Evolutionary conservation across 2,329 filamentous ascomycete species (phyloP).

Genomic region (Fusarium newnesense): DNA sequence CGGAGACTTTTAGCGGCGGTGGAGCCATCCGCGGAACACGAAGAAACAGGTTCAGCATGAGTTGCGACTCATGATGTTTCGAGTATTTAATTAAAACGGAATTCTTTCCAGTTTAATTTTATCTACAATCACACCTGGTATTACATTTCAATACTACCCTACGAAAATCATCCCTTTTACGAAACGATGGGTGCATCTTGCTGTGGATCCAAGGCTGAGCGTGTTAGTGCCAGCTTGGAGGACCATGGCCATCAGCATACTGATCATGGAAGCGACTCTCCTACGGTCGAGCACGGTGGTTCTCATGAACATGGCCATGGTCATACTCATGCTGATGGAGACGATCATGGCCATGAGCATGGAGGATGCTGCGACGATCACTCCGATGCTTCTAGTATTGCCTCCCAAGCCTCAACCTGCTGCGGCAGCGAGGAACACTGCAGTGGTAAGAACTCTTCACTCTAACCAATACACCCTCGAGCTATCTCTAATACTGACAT

Average conservation of each 20-base stretch:
- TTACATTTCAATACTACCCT: accelerated
- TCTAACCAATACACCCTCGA: accelerated
- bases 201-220: not conserved
- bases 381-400: not conserved
- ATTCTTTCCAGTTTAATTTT: not conserved
- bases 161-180: accelerated
- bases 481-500: accelerated
- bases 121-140: accelerated
- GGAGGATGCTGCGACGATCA: not conserved
- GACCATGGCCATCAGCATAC: accelerated
- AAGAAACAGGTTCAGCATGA: not conserved
- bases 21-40: not conserved
- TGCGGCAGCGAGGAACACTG: constrained; percentile 12
- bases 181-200: constrained; percentile 9
- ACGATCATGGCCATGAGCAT: not conserved
- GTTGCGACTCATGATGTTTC: not conserved
- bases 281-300: accelerated
- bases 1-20: constrained; percentile 5
- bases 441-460: not conserved
- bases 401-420: not conserved
- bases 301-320: accelerated
- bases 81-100: not conserved
- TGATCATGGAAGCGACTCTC: accelerated
- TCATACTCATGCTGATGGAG: accelerated
- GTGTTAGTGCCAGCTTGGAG: not conserved